phyloP scores from a whole-genome alignment of 805 yeast species.

The Wickerhamomyces strasburgensis region DNA sequence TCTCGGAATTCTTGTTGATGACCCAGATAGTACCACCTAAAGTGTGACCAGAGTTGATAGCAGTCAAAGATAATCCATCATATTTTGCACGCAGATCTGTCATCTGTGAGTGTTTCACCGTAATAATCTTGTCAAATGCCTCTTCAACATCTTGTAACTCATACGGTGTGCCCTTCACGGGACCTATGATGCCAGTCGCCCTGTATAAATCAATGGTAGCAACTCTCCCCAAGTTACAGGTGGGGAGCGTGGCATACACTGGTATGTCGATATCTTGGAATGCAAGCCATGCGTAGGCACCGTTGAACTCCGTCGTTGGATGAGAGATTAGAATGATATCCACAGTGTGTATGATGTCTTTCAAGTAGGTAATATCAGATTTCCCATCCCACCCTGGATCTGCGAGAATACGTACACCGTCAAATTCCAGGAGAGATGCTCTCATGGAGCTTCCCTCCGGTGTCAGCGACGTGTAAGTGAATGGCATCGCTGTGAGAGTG shows the following conservation, averaged over 20 bases:
- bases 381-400: conserved; percentile 76
- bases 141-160: conserved; percentile 74
- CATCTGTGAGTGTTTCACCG: conserved; percentile 78
- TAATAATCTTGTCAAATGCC: conserved; percentile 64
- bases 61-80: conserved; percentile 64
- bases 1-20: conserved; percentile 66
- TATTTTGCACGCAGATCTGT: conserved; percentile 53
- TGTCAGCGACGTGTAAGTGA: conserved; percentile 25
- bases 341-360: conserved; percentile 40
- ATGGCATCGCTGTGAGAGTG: no score
- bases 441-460: conserved; percentile 20
- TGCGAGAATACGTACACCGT: conserved; percentile 51
- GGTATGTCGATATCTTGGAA: conserved; percentile 61
- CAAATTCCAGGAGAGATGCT: conserved; percentile 54
- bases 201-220: conserved; percentile 81
- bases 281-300: conserved; percentile 71
- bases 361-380: conserved; percentile 37
- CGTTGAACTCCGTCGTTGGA: conserved; percentile 70
- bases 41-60: conserved; percentile 87
- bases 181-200: conserved; percentile 70
- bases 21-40: conserved; percentile 94
- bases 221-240: conserved; percentile 77
- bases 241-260: conserved; percentile 86
- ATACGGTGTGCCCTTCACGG: conserved; percentile 48
- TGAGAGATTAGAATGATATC: conserved; percentile 82